Evolutionary conservation across 345 rosid species (phyloP).

Genomic region (Excoecaria cochinchinensis): DNA sequence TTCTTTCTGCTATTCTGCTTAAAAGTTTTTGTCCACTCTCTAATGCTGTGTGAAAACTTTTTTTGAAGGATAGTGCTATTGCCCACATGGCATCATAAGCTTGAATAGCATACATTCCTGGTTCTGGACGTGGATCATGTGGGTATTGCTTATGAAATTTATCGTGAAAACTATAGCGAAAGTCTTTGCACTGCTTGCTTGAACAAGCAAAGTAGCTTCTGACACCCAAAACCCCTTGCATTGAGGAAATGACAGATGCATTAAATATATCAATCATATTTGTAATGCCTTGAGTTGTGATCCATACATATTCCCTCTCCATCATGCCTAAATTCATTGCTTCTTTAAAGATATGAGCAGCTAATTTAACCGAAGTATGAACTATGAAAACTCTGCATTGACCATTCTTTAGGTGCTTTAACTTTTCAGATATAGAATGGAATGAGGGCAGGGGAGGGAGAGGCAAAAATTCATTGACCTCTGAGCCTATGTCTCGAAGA

Average conservation of each 20-base stretch:
- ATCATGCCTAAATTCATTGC: slow-evolving; percentile 24
- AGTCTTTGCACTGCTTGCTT: slow-evolving; percentile 3
- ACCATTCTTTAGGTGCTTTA: slow-evolving; percentile 15
- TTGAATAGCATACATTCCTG: slow-evolving; percentile 18
- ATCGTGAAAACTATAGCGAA: slow-evolving; percentile 7
- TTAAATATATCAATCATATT: slow-evolving; percentile 14
- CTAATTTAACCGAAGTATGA: slow-evolving; percentile 16
- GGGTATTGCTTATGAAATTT: slow-evolving; percentile 1
- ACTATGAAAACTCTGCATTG: slow-evolving; percentile 28
- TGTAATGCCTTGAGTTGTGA: slow-evolving; percentile 17
- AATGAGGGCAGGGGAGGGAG: slow-evolving; percentile 8
- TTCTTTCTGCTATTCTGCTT: background rate
- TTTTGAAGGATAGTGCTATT: slow-evolving; percentile 5
- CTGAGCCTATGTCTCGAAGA: slow-evolving; percentile 7
- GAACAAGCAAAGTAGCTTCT: slow-evolving; percentile 14
- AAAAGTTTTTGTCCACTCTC: background rate
- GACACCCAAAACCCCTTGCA: slow-evolving; percentile 31
- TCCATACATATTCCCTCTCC: slow-evolving; percentile 33
- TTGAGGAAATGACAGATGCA: slow-evolving; percentile 16
- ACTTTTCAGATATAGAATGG: slow-evolving; percentile 4
- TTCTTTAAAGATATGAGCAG: slow-evolving; percentile 8
- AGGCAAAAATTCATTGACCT: slow-evolving; percentile 16
- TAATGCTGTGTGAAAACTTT: background rate
- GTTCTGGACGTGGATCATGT: slow-evolving; percentile 8
- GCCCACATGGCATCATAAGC: slow-evolving; percentile 30